Evolutionary conservation across 805 yeast genomes (phyloP).

Genomic region (Nakazawaea ishiwadae): DNA sequence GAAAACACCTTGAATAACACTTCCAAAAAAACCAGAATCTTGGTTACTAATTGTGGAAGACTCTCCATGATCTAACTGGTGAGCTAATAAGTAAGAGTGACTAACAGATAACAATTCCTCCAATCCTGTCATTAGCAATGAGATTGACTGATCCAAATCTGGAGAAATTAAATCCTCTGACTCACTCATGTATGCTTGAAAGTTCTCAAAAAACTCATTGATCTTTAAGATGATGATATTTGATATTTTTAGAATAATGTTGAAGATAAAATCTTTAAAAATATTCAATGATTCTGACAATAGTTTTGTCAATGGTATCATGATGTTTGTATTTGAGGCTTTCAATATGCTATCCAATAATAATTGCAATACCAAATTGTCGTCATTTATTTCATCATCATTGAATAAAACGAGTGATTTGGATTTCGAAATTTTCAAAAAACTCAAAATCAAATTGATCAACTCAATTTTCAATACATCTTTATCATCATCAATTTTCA

Average conservation of each 20-base stretch:
- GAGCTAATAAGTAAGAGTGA: slow-evolving; percentile 44
- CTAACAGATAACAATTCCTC: slow-evolving; percentile 60
- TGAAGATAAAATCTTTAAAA: slow-evolving; percentile 48
- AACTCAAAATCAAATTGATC: slow-evolving; percentile 13
- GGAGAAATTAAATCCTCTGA: slow-evolving; percentile 12
- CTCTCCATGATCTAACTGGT: slow-evolving; percentile 6
- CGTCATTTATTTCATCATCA: slow-evolving; percentile 26
- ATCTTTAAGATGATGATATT: slow-evolving; percentile 44
- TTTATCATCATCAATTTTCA: not conserved
- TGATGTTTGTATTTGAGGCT: slow-evolving; percentile 36
- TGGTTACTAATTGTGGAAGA: slow-evolving; percentile 12
- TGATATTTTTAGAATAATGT: slow-evolving; percentile 48
- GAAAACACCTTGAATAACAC: slow-evolving; percentile 75
- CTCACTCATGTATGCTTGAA: slow-evolving; percentile 17
- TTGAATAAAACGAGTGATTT: slow-evolving; percentile 25
- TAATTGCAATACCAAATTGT: slow-evolving; percentile 32
- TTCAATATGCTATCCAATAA: slow-evolving; percentile 44
- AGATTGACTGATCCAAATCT: slow-evolving; percentile 40
- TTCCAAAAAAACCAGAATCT: slow-evolving; percentile 56
- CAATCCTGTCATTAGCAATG: slow-evolving; percentile 48
- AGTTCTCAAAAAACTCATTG: slow-evolving; percentile 24
- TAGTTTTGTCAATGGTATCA: slow-evolving; percentile 45
- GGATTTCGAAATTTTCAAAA: slow-evolving; percentile 18
- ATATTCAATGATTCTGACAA: slow-evolving; percentile 47
- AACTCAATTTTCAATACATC: slow-evolving; percentile 10